Conservation (phyloP, 495 filamentous ascomycete species). For the Entonaema liquescens region DNA sequence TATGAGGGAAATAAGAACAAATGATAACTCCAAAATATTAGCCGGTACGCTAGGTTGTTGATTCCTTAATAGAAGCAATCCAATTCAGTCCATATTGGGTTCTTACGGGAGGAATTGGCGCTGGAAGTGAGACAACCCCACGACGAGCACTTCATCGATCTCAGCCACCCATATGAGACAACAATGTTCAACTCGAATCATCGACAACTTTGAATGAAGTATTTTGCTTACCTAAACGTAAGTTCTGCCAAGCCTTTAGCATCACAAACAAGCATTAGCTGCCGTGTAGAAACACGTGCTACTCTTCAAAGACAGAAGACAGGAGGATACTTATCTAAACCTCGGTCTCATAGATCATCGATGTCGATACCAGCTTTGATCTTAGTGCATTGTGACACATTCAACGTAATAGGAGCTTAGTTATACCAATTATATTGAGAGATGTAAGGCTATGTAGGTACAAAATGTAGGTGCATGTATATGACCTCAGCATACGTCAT, state of each 20-base stretch:
- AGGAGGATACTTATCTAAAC: background rate
- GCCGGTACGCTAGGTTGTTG: background rate
- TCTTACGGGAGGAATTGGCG: background rate
- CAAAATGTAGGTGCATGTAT: conserved; percentile 1
- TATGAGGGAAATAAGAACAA: background rate
- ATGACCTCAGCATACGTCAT: conserved; percentile 44
- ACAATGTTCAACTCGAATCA: background rate
- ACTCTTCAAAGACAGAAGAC: background rate
- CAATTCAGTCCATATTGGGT: background rate
- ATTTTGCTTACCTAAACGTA: background rate
- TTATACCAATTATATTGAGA: background rate
- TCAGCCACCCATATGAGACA: background rate
- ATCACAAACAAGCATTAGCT: background rate
- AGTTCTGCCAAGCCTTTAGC: background rate
- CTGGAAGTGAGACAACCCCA: background rate
- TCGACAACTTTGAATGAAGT: background rate
- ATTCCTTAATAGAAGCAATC: background rate
- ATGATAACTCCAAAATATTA: background rate
- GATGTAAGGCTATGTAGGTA: conserved; percentile 3
- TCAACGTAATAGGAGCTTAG: background rate
- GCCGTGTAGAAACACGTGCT: background rate
- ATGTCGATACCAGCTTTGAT: background rate
- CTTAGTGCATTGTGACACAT: background rate
- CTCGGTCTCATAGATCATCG: background rate
- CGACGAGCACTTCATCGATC: background rate